These are phyloP conservation scores for Chara braunii DNA, from an alignment of 139 green algal genomes.

Conservation along the genomic window DNA sequence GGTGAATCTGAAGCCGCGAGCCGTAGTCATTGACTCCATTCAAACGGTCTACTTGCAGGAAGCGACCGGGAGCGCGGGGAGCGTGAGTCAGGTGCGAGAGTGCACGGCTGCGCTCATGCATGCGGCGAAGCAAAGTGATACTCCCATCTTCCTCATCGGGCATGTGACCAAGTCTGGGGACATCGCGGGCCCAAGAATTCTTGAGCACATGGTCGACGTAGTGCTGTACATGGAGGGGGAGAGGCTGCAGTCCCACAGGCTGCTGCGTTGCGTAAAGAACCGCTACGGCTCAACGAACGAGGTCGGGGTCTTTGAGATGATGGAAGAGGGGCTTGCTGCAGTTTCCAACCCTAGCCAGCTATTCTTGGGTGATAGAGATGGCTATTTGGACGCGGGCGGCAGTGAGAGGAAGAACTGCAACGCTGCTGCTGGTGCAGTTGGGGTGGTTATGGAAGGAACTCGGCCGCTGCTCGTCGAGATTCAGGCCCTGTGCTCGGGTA, in stretches of 20 bases:
- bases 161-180: conserved; percentile 63
- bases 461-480: conserved; percentile 78
- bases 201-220: conserved; percentile 93
- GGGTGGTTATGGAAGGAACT: conserved; percentile 64
- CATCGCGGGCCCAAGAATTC: conserved; percentile 76
- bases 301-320: conserved; percentile 79
- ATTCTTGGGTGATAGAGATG: conserved; percentile 53
- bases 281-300: conserved; percentile 73
- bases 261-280: conserved; percentile 76
- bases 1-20: conserved; percentile 50
- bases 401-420: no score
- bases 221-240: conserved; percentile 83
- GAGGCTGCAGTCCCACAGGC: conserved; percentile 24
- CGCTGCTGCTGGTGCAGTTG: conserved; percentile 52
- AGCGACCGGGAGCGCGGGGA: conserved; percentile 57
- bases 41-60: conserved; percentile 84
- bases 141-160: conserved; percentile 69
- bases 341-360: conserved; percentile 61
- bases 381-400: background rate
- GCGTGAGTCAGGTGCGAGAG: conserved; percentile 68
- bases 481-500: conserved; percentile 56
- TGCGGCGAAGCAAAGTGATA: conserved; percentile 57
- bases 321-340: conserved; percentile 48
- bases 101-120: conserved; percentile 73
- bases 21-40: conserved; percentile 86